Conservation (phyloP, 2,329 filamentous ascomycete genomes). For the Niveomyces coronatus region DNA sequence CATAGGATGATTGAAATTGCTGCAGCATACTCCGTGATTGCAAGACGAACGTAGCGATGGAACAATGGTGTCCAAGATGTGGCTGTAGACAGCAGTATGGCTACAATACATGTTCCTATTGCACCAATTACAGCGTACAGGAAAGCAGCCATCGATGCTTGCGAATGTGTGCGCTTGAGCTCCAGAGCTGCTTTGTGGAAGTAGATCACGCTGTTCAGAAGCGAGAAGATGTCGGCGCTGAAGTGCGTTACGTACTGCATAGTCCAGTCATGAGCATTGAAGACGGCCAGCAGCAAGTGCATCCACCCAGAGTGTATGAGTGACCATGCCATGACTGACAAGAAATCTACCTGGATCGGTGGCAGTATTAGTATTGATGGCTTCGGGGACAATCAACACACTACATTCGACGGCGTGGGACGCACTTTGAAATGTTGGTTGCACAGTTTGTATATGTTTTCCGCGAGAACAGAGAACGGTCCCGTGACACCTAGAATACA, state of each 20-base stretch:
- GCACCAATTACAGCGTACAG: conserved; percentile 56
- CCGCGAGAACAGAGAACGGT: conserved; percentile 55
- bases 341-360: conserved; percentile 41
- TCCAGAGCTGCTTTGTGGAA: conserved; percentile 59
- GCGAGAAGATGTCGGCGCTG: conserved; percentile 55
- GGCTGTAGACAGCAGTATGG: conserved; percentile 50
- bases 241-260: conserved; percentile 62
- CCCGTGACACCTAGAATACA: conserved; percentile 57
- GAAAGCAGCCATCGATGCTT: conserved; percentile 50
- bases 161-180: conserved; percentile 45
- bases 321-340: conserved; percentile 60
- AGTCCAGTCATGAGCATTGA: conserved; percentile 60
- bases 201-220: conserved; percentile 58
- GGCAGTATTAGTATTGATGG: not conserved
- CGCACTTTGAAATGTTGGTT: conserved; percentile 41
- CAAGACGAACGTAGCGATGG: conserved; percentile 50
- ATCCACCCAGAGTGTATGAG: conserved; percentile 57
- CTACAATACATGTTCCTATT: conserved; percentile 51
- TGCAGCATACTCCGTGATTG: conserved; percentile 52
- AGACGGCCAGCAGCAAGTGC: conserved; percentile 51
- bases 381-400: not conserved
- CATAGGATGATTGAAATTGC: conserved; percentile 57
- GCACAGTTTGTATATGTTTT: conserved; percentile 53
- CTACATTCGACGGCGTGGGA: not conserved
- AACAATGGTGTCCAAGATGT: conserved; percentile 52